Conservation (phyloP, 2,329 filamentous ascomycete genomes). For the Ophiostoma piceae region DNA sequence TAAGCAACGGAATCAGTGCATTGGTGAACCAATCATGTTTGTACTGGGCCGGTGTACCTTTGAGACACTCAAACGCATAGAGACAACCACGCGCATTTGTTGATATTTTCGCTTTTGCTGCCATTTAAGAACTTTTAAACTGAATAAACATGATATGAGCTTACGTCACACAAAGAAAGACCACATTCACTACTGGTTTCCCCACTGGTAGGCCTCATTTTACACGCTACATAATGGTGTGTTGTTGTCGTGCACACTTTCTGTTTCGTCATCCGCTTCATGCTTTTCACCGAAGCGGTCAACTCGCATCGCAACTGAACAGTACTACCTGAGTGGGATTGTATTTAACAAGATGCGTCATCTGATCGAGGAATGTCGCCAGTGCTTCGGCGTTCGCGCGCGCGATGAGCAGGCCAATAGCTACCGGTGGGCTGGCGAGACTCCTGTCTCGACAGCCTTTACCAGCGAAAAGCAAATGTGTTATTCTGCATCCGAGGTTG, state of each 20-base stretch:
- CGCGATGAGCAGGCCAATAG: neutral
- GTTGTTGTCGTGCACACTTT: neutral
- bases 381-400: neutral
- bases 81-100: too few species aligned
- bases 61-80: neutral
- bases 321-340: neutral
- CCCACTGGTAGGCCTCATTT: neutral
- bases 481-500: neutral
- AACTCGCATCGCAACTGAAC: neutral
- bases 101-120: neutral
- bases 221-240: neutral
- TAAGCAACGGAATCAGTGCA: neutral
- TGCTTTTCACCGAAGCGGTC: neutral
- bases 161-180: neutral
- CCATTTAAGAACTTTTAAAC: too few species aligned
- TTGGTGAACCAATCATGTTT: neutral
- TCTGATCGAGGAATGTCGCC: neutral
- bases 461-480: neutral
- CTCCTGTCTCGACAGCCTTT: neutral
- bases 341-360: neutral
- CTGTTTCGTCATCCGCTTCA: neutral
- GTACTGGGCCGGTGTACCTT: neutral
- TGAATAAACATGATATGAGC: neutral
- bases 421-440: neutral
- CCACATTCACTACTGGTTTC: neutral